A percentile compares a stretch with the other conserved stretches of the same genome.
These are phyloP conservation scores for Oryza coarctata DNA, from an alignment of 176 grass and related monocot genomes.

Conservation along the genomic window DNA sequence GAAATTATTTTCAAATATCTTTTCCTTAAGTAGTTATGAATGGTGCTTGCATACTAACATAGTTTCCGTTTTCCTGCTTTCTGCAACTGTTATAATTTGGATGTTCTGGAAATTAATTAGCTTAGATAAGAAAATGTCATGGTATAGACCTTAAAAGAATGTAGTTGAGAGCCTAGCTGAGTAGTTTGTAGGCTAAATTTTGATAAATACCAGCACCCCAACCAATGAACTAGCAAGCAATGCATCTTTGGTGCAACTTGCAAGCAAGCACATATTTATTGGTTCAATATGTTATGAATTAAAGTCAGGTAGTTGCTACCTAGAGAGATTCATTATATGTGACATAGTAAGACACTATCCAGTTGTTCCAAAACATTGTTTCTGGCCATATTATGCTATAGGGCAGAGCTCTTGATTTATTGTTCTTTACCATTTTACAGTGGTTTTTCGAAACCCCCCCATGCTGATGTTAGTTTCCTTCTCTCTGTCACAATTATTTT, in stretches of 20 bases:
- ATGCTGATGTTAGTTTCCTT: background rate
- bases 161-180: background rate
- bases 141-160: background rate
- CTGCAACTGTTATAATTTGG: background rate
- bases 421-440: slow-evolving; percentile 7
- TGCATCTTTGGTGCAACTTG: slow-evolving; percentile 11
- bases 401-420: background rate
- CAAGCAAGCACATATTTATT: slow-evolving; percentile 22
- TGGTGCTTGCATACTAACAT: slow-evolving; percentile 9
- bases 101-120: background rate
- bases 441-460: background rate
- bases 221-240: background rate
- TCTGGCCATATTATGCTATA: background rate
- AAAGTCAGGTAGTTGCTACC: slow-evolving; percentile 1
- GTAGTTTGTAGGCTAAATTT: background rate
- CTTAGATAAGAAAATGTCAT: background rate
- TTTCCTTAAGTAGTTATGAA: background rate
- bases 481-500: slow-evolving; percentile 21
- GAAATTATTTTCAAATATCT: background rate
- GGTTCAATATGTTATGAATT: slow-evolving; percentile 11
- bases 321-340: slow-evolving; percentile 18
- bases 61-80: background rate
- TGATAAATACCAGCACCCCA: background rate
- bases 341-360: background rate
- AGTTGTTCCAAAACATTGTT: slow-evolving; percentile 21